Base-by-base conservation (phyloP, 2,329 filamentous ascomycete species). In the Curvularia hawaiiensis region DNA sequence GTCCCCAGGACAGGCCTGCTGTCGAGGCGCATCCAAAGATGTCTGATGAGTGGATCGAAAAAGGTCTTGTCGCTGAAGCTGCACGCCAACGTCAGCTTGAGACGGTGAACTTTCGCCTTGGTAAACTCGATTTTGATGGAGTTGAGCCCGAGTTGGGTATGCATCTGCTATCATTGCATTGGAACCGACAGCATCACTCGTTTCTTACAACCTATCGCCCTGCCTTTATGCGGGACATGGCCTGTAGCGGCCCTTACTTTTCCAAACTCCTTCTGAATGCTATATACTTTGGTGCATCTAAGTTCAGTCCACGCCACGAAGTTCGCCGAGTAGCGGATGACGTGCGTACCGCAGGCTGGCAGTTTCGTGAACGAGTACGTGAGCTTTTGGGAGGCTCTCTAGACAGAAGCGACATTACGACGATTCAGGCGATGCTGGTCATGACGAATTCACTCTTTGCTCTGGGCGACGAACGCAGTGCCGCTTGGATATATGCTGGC, bases 401-500 rank as follows among this genome's bases (percentile, higher is more conserved):
- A 1, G 82, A 83, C 41, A 74, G 74, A 9, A 83, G 81, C 52
- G 77, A 80, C 3, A 80, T 85, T 10, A 83, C 83, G 0, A 85
- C 83, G 0, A 82, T 85, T 1, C 82, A 84, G 60, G 83, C 82
- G 0, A 63, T 85, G 28, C 70, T 86, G 0, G 73, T 84, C 0
- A 82, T 85, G 78, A 79, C 79, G 0, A 81, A 79, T 44, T 80
- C 81, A 0, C 66, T 85, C 0, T 84, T 85, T 59, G 77, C 83
- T 0, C 69, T 80, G 2, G 77, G 80, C n/a, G 80, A 81, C 49
- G 79, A 84, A 61, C 73, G 79, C 30, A 84, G 81, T 56, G 78
- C 79, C 6, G 81, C 84, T 2, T 88, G 85, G 85, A 63, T 86
- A 4, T 87, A 86, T 58, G 79, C 82, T 50, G 84, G 84, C 1